These are phyloP conservation scores for Triticum monococcum DNA, from an alignment of 176 grass and related monocot genomes.

Conservation along the genomic window DNA sequence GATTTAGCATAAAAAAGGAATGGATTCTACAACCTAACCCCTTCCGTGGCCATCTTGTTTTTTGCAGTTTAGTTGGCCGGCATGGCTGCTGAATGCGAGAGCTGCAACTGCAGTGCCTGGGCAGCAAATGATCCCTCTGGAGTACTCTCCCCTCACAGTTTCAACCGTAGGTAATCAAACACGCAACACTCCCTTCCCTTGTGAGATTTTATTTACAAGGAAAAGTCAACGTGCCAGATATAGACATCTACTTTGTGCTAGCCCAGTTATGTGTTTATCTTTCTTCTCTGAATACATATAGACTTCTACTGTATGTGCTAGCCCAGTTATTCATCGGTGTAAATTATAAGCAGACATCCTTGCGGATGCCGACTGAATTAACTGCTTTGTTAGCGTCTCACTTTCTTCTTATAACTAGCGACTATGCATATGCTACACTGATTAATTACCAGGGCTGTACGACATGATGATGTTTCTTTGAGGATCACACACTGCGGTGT, in stretches of 20 bases:
- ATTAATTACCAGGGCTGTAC: constrained; percentile 34
- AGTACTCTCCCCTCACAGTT: constrained; percentile 67
- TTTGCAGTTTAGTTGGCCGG: not conserved
- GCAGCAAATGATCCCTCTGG: constrained; percentile 65
- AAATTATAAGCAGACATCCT: not conserved
- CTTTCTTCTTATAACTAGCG: not conserved
- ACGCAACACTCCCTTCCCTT: not conserved
- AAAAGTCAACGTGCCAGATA: not conserved
- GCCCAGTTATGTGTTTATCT: not conserved
- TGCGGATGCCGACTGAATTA: not conserved
- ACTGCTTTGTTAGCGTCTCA: not conserved
- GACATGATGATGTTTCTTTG: constrained; percentile 56
- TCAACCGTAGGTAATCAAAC: constrained; percentile 51
- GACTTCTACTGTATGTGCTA: not conserved
- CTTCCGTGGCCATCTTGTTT: not conserved
- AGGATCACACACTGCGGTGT: constrained; percentile 76
- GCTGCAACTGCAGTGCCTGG: constrained; percentile 60
- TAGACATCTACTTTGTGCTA: no score
- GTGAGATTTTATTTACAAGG: not conserved
- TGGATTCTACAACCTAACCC: not conserved
- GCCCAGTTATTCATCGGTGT: not conserved
- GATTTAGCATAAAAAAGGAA: no score
- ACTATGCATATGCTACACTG: not conserved
- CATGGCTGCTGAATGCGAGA: constrained; percentile 48
- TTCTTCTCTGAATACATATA: not conserved